Evolutionary conservation across 306 rosid genomes (phyloP), one percentile per base, ranked within the genome.

Genomic region (Inga laurina): DNA sequence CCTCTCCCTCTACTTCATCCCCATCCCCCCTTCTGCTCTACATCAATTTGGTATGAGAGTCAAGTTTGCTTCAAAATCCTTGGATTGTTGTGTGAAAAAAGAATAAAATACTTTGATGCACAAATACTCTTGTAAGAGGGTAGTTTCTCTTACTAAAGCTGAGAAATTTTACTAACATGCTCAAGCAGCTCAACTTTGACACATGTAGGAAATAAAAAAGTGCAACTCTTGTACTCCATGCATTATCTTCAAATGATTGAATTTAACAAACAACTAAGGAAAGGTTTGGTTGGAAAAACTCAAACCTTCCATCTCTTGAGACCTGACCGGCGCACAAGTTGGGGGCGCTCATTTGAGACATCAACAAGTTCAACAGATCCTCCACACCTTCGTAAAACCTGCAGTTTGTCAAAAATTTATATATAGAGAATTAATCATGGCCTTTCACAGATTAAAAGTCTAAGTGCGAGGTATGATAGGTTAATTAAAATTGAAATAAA

Each of bases 301-400:
- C 86, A 77, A 68, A 91, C 98, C 98, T 88, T 95, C 98, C 98
- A 95, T 84, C 75, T 86, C 88, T 83, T 95, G 54, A 95, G 97
- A 81, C 98, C 98, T 43, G 92, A 94, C 48, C 94, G 84, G 16
- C 91, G 90, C 72, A 88, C 86, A 87, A 95, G 98, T 67, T 95
- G 90, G 64, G 94, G 94, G 86, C 84, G 91, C 85, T 92, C 94
- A 77, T 85, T 77, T 48, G 98, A 92, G 88, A 95, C 96, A 65
- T 95, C 97, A 72, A 92, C 78, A 45, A 95, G 94, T 85, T 93
- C 93, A 83, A 93, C 76, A 79, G 97, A 88, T 51, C 91, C 96
- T 72, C 83, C 87, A 81, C 91, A 90, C 68, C 84, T 92, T 79
- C 93, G 90, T 89, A 95, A 88, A 89, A 95, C 83, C 98, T 95